phyloP scores from a whole-genome alignment of 1,284 basidiomycete genomes.

The Ceraceosorus bombacis region DNA sequence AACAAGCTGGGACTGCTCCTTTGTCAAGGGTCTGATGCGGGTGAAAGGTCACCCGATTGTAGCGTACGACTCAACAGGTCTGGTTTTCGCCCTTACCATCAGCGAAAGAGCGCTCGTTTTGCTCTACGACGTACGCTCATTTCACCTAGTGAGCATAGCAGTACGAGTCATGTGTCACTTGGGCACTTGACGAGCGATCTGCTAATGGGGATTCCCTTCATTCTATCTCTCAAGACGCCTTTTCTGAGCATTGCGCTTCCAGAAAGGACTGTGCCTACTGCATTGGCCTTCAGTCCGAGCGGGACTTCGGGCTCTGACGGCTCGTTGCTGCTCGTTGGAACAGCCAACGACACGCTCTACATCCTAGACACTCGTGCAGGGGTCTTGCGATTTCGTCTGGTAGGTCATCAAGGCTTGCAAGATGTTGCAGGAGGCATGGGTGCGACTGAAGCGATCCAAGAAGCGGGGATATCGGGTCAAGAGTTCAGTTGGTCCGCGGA shows the following conservation, averaged over 20 bases:
- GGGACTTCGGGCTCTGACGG: conserved; percentile 50
- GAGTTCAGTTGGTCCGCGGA: no score
- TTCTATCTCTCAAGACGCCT: conserved; percentile 55
- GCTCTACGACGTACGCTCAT: conserved; percentile 73
- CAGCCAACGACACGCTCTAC: conserved; percentile 85
- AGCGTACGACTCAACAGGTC: conserved; percentile 79
- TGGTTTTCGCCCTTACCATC: conserved; percentile 86
- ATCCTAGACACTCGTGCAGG: conserved; percentile 48
- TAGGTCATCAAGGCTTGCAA: no score
- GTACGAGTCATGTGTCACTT: background rate
- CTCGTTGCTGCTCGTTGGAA: conserved; percentile 74
- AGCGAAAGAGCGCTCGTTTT: conserved; percentile 52
- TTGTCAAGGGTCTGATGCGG: conserved; percentile 50
- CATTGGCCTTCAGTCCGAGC: conserved; percentile 70
- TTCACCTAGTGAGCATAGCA: conserved; percentile 60
- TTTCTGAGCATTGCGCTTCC: conserved; percentile 65
- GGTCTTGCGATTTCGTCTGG: no score
- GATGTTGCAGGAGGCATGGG: no score
- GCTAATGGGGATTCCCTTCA: background rate
- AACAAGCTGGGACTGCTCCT: background rate
- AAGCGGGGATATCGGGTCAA: no score
- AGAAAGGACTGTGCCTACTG: conserved; percentile 87
- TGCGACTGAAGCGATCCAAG: no score
- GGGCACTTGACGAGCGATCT: background rate
- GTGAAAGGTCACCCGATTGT: conserved; percentile 66